A percentile compares a stretch with the other conserved stretches of the same genome.
phyloP scores from a whole-genome alignment of 805 yeast genomes.

The Kuraishia hungarica region DNA sequence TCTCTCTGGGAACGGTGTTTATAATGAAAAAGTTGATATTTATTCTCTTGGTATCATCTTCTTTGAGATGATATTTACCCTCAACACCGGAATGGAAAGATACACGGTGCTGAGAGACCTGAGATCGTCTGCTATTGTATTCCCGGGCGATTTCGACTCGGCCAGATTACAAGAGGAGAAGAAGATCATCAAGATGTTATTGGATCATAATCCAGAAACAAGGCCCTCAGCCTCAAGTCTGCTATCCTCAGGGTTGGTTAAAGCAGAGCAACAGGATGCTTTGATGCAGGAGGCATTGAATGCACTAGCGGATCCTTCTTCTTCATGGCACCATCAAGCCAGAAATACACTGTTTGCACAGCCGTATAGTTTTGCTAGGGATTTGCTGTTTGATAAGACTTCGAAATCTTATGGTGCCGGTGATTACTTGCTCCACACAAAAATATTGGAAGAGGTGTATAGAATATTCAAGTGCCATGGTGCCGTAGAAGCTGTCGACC shows the following conservation, averaged over 20 bases:
- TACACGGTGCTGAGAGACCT: constrained; percentile 60
- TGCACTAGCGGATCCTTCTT: constrained; percentile 79
- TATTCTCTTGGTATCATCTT: constrained; percentile 91
- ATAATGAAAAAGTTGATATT: constrained; percentile 92
- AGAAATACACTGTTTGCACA: constrained; percentile 79
- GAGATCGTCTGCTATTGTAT: constrained; percentile 48
- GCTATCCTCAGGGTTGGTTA: constrained; percentile 73
- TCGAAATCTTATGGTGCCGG: constrained; percentile 21
- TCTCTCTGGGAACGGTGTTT: constrained; percentile 59
- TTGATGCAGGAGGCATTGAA: constrained; percentile 81
- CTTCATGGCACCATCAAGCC: constrained; percentile 93
- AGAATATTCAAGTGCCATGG: constrained; percentile 73
- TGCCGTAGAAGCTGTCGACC: constrained; percentile 59
- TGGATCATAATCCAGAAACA: constrained; percentile 70
- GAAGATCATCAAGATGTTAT: constrained; percentile 53
- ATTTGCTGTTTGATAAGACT: constrained; percentile 65
- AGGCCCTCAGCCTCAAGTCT: constrained; percentile 78
- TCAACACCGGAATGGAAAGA: constrained; percentile 93
- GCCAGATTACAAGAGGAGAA: constrained; percentile 48
- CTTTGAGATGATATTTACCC: constrained; percentile 85
- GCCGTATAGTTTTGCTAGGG: constrained; percentile 78
- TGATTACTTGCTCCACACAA: constrained; percentile 50
- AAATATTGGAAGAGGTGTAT: constrained; percentile 53
- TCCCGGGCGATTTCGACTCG: constrained; percentile 62
- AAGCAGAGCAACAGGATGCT: constrained; percentile 86